Evolutionary conservation across 208 protist species (phyloP).

Genomic region (Naegleria fowleri): DNA sequence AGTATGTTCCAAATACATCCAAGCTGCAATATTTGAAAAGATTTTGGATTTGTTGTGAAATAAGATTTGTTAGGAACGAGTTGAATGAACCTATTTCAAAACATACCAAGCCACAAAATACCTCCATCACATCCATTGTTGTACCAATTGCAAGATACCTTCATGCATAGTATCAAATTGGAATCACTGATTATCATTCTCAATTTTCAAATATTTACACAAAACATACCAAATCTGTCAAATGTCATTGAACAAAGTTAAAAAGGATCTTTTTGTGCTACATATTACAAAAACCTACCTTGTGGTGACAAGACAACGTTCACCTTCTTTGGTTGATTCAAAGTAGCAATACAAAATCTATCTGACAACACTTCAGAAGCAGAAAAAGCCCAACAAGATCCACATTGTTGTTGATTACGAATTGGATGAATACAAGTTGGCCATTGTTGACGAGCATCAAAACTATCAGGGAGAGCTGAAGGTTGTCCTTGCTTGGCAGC

Average conservation of each 20-base stretch:
- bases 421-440: conserved; percentile 28
- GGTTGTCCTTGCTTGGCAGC: not conserved
- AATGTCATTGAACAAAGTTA: no score
- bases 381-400: conserved; percentile 33
- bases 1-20: not conserved
- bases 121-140: not conserved
- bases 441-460: conserved; percentile 26
- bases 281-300: no score
- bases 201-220: no score
- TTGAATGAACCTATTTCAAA: no score
- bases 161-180: no score
- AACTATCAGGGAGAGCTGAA: not conserved
- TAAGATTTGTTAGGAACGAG: no score
- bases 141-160: not conserved
- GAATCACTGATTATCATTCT: no score
- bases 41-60: no score
- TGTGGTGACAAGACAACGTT: conserved; percentile 16
- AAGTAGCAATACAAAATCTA: conserved; percentile 71
- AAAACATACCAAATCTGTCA: not conserved
- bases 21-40: no score
- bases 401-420: conserved; percentile 31
- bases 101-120: not conserved
- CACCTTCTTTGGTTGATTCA: conserved; percentile 40
- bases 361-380: conserved; percentile 63
- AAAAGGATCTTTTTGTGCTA: no score